Evolutionary conservation across 305 asterid species (phyloP), one percentile per base, ranked within the genome.

Genomic region (Fraxinus paxiana): DNA sequence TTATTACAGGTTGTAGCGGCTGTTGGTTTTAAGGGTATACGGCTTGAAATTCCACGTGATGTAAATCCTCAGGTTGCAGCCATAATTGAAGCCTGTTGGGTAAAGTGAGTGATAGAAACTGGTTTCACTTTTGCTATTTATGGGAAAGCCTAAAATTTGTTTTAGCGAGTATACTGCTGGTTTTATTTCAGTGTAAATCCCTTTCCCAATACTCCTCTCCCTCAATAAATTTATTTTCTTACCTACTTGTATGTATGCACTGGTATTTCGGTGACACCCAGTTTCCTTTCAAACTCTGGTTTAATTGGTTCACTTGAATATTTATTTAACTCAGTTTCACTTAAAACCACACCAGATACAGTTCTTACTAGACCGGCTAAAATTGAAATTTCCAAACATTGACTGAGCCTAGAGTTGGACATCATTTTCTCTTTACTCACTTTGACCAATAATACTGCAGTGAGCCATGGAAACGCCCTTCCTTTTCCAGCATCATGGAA

Each of bases 381-480:
- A 67, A 24, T 65, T 26, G 73, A 12, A 65, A 51, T 79, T 76
- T 75, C 41, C 67, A 81, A 22, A 43, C 35, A 73, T 86, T 75
- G 70, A 38, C 67, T 13, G 59, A 51, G 35, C 28, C 59, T 74
- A 41, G 41, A 61, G 71, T 77, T 22, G 26, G 35, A 77, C 3
- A 10, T 59, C 13, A 81, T 72, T n/a, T 38, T 80, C 43, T 74
- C 41, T 59, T 70, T 79, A 43, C 82, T 76, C 73, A 71, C 79
- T 7, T 79, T 37, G 26, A 63, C 71, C 34, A 24, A 56, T 63
- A 56, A 69, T 77, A 69, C 69, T 89, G 89, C 91, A 89, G 92
- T 22, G 92, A 88, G 79, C 90, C 92, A 72, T 81, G 90, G 90
- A 88, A 88, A 77, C 90, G 91, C 33, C 92, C 92, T 67, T 89